phyloP scores from a whole-genome alignment of 2,329 filamentous ascomycete genomes.

The Waltergamsia citrina region DNA sequence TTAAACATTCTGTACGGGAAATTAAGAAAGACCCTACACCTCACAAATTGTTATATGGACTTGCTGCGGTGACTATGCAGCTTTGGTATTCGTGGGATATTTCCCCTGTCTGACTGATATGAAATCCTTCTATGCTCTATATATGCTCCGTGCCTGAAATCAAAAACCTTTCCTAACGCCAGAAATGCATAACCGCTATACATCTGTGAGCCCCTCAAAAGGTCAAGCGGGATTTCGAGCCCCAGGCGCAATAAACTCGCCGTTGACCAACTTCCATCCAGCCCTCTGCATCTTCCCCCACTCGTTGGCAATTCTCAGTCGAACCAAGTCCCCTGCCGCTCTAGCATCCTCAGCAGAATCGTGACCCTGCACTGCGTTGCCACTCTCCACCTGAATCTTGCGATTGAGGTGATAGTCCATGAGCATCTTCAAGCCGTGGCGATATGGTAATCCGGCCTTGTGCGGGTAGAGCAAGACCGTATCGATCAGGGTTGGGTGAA shows the following conservation, averaged over 20 bases:
- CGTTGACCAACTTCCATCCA: constrained; percentile 57
- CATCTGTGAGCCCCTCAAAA: not conserved
- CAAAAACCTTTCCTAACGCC: not conserved
- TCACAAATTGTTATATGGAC: not conserved
- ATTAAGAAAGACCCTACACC: not conserved
- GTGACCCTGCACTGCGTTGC: constrained; percentile 52
- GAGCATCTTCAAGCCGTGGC: constrained; percentile 69
- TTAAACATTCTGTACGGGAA: constrained; percentile 11
- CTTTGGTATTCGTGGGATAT: too few relatives aligned
- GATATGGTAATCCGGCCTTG: constrained; percentile 62
- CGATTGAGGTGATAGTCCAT: constrained; percentile 60
- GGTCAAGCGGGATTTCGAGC: too few relatives aligned
- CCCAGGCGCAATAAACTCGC: constrained; percentile 31
- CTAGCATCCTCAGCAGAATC: constrained; percentile 89
- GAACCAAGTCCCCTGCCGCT: constrained; percentile 78
- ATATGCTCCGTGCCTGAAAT: too few relatives aligned
- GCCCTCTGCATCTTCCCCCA: constrained; percentile 58
- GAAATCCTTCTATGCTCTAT: too few relatives aligned
- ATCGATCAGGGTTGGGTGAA: constrained; percentile 79
- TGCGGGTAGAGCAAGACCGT: constrained; percentile 81
- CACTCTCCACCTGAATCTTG: constrained; percentile 66
- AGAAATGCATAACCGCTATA: not conserved
- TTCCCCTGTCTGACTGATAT: too few relatives aligned
- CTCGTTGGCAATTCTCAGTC: constrained; percentile 57
- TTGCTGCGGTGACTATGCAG: too few relatives aligned